phyloP scores from a whole-genome alignment of 2,329 filamentous ascomycete species.

The Pseudonectria buxi region DNA sequence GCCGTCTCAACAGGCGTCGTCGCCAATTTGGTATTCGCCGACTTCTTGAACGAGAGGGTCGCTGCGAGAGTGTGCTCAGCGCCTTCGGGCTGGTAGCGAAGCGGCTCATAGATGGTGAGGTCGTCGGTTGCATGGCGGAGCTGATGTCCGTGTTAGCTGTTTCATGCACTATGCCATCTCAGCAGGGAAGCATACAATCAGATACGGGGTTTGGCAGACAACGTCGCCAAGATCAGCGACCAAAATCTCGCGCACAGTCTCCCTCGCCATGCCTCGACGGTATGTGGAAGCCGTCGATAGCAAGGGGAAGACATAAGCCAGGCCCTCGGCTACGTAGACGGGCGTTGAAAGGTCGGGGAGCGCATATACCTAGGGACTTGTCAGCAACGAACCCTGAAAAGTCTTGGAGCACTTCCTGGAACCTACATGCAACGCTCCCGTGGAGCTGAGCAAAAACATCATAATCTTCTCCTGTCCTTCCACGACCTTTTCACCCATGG shows the following conservation, averaged over 20 bases:
- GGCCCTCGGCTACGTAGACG: slow-evolving; percentile 66
- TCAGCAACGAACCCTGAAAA: slow-evolving; percentile 2
- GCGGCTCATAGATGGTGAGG: slow-evolving; percentile 79
- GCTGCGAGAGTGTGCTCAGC: slow-evolving; percentile 38
- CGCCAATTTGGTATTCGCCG: slow-evolving; percentile 61
- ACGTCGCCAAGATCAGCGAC: slow-evolving; percentile 79
- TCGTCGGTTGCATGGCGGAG: slow-evolving; percentile 75
- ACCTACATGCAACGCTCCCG: slow-evolving; percentile 69
- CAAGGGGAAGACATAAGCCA: slow-evolving; percentile 70
- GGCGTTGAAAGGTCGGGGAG: slow-evolving; percentile 66
- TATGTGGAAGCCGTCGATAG: slow-evolving; percentile 64
- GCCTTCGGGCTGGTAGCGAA: slow-evolving; percentile 40
- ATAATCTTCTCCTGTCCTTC: slow-evolving; percentile 48
- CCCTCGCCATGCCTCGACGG: slow-evolving; percentile 64
- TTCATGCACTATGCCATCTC: no score
- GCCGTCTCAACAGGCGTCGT: slow-evolving; percentile 43
- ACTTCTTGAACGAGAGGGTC: slow-evolving; percentile 69
- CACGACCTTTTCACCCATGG: slow-evolving; percentile 31
- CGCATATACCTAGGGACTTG: slow-evolving; percentile 59
- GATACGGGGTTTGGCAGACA: slow-evolving; percentile 63
- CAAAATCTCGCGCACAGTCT: slow-evolving; percentile 70
- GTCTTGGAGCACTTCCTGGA: slow-evolving; percentile 3
- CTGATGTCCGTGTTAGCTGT: slow-evolving; percentile 33
- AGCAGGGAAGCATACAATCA: slow-evolving; percentile 67
- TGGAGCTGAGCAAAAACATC: slow-evolving; percentile 69